Evolutionary conservation across 192 early-diverging fungal genomes (phyloP), one percentile per base, ranked within the genome.

Genomic region (Entomortierella parvispora): DNA sequence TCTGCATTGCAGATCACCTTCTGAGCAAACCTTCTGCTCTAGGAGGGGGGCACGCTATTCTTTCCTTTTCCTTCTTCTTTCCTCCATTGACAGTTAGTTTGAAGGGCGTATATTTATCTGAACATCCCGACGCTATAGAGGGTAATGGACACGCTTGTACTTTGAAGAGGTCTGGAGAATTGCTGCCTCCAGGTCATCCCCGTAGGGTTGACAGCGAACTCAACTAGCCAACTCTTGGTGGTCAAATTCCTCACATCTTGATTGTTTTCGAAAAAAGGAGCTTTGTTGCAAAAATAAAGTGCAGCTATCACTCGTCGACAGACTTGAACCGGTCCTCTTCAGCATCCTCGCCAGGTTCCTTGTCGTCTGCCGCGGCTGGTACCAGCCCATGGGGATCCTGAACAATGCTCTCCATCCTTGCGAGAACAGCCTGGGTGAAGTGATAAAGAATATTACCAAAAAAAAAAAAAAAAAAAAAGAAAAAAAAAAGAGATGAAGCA

Each of bases 331-430:
- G 28, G 23, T 74, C 71, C 42, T 74, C 71, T 5, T 74, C 54
- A 2, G 71, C 71, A 40, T 74, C 63, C 37, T 74, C 62, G 14
- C 47, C 58, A 20, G 63, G 43, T 10, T 63, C 71, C 1, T 63
- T 56, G 0, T 66, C 46, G 0, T 65, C 71, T 14, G 48, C 14
- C 34, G 20, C 55, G 40, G 14, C 32, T 31, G 62, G 62, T 9
- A 58, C 43, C n/a, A 76, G 37, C 15, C 65, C 58, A 11, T 67
- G 42, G 9, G 71, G 71, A 25, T 76, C 71, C 29, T 67, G 71
- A 31, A 76, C 44, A 26, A 76, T 48, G 52, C 28, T 49, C 65
- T 76, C 71, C 63, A 76, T 76, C 40, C 59, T 67, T 49, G 71
- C 64, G 48, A 76, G 29, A 1, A 33, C 47, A 28, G 51, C 71